Conservation (phyloP, 2,329 filamentous ascomycete genomes). For the Arthroderma uncinatum region DNA sequence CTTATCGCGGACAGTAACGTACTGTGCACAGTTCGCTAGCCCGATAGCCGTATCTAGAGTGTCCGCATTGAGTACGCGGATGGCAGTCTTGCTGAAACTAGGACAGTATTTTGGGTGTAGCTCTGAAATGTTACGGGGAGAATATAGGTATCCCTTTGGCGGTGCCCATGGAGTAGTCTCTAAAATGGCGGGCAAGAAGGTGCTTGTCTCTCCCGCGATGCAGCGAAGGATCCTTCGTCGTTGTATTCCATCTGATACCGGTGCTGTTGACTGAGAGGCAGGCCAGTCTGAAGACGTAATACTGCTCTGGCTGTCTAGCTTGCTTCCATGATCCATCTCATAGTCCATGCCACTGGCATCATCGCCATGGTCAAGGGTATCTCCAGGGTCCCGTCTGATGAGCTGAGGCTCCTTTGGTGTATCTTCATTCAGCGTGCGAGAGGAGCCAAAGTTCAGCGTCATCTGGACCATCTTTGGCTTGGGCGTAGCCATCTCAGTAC, state of each 20-base stretch:
- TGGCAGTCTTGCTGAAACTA: conserved; percentile 21
- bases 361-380: neutral
- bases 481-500: neutral
- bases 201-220: conserved; percentile 40
- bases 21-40: conserved; percentile 20
- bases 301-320: conserved; percentile 6
- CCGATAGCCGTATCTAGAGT: conserved; percentile 46
- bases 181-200: conserved; percentile 40
- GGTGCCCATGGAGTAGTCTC: conserved; percentile 33
- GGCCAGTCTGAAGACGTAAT: neutral
- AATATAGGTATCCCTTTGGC: conserved; percentile 30
- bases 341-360: neutral
- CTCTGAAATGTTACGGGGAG: conserved; percentile 27
- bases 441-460: conserved; percentile 15
- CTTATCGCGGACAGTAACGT: conserved; percentile 20
- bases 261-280: neutral
- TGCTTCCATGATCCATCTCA: conserved; percentile 13
- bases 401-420: neutral
- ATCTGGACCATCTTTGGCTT: conserved; percentile 15
- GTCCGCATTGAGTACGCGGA: conserved; percentile 48
- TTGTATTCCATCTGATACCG: neutral
- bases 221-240: conserved; percentile 26
- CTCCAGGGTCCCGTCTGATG: neutral
- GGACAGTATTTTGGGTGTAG: conserved; percentile 39
- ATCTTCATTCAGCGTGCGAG: neutral